phyloP scores from a whole-genome alignment of 371 early-diverging fungal species.

The Phascolomyces articulosus region DNA sequence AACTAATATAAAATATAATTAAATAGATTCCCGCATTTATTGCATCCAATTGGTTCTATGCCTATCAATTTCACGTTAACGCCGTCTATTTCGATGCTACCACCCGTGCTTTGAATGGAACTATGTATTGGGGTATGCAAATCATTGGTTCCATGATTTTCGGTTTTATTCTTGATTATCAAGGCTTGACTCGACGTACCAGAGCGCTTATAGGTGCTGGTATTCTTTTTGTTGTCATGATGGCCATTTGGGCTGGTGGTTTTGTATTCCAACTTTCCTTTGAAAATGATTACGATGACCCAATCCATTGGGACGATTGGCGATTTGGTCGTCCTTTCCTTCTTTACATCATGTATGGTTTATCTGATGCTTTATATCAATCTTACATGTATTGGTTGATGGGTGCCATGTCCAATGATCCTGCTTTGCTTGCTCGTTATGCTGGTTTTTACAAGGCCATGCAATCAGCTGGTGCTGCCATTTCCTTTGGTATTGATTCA shows the following conservation, averaged over 20 bases:
- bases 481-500: slow-evolving; percentile 43
- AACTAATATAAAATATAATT: neutral
- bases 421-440: slow-evolving; percentile 67
- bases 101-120: slow-evolving; percentile 68
- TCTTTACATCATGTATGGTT: slow-evolving; percentile 68
- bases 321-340: slow-evolving; percentile 61
- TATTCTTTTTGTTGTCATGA: slow-evolving; percentile 50
- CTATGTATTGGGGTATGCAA: slow-evolving; percentile 74
- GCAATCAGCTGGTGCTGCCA: slow-evolving; percentile 57
- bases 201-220: slow-evolving; percentile 58
- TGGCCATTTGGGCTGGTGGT: slow-evolving; percentile 66
- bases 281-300: slow-evolving; percentile 26
- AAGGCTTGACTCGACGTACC: slow-evolving; percentile 41
- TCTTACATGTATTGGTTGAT: slow-evolving; percentile 78
- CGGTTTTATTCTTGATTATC: slow-evolving; percentile 60
- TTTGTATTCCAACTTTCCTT: slow-evolving; percentile 61
- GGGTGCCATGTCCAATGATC: slow-evolving; percentile 77
- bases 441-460: slow-evolving; percentile 77
- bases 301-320: slow-evolving; percentile 27
- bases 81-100: slow-evolving; percentile 59
- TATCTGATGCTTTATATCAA: slow-evolving; percentile 74
- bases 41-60: slow-evolving; percentile 78
- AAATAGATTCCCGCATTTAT: slow-evolving; percentile 64
- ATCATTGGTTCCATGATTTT: slow-evolving; percentile 61
- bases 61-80: slow-evolving; percentile 62